These are phyloP conservation scores for Elongisporangium undulatum DNA, from an alignment of 352 stramenopile species.

Conservation along the genomic window DNA sequence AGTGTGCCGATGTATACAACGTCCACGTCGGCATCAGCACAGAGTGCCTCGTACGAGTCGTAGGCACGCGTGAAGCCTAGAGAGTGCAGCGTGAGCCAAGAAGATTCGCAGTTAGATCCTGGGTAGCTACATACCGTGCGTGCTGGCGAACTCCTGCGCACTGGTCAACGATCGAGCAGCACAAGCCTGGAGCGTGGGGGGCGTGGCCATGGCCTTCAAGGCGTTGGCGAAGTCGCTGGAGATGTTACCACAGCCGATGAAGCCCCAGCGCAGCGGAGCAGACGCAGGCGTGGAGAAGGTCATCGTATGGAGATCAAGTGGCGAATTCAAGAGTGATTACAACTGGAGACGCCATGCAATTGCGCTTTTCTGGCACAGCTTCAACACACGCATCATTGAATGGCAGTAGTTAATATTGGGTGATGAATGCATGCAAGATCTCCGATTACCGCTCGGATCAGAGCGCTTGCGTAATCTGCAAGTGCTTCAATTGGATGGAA, in stretches of 20 bases:
- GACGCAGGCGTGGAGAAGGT: background rate
- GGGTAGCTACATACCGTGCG: slow-evolving; percentile 18
- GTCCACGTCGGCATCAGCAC: slow-evolving; percentile 73
- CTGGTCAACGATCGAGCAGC: slow-evolving; percentile 40
- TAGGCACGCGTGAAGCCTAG: slow-evolving; percentile 56
- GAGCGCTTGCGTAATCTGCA: no score
- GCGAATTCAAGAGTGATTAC: no score
- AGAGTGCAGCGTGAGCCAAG: background rate
- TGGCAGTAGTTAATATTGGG: no score
- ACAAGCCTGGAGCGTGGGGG: slow-evolving; percentile 35
- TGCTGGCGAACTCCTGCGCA: slow-evolving; percentile 38
- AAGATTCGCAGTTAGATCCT: background rate
- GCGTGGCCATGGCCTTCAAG: slow-evolving; percentile 20
- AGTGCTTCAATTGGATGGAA: no score
- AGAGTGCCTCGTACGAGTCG: slow-evolving; percentile 84
- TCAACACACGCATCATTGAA: no score
- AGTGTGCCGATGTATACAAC: slow-evolving; percentile 93
- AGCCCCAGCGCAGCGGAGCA: slow-evolving; percentile 50
- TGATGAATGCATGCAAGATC: no score
- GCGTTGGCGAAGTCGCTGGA: slow-evolving; percentile 51
- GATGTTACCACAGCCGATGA: slow-evolving; percentile 70
- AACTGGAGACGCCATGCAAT: no score
- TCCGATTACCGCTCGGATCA: no score
- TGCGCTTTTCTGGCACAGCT: no score
- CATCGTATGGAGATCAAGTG: background rate